phyloP scores from a whole-genome alignment of 169 alveolate genomes.

The Neospora caninum region DNA sequence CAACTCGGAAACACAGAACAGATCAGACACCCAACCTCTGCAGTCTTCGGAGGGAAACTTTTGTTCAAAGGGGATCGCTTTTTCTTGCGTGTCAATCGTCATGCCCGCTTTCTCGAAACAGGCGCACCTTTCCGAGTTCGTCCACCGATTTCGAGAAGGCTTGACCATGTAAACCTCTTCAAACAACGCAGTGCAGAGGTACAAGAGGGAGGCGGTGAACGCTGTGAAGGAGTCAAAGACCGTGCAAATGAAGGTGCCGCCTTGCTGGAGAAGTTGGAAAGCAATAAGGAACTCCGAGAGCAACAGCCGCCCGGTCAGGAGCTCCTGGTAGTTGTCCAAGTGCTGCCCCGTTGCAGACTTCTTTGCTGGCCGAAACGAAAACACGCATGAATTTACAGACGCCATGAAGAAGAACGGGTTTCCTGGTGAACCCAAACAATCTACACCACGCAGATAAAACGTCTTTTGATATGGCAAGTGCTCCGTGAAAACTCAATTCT shows the following conservation, averaged over 20 bases:
- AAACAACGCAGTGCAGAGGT: slow-evolving; percentile 16
- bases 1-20: too few species aligned
- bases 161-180: slow-evolving; percentile 37
- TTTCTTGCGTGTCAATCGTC: too few species aligned
- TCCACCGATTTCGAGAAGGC: slow-evolving; percentile 16
- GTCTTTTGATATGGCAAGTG: background rate
- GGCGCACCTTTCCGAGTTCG: slow-evolving; percentile 25
- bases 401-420: too few species aligned
- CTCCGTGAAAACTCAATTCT: background rate
- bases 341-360: slow-evolving; percentile 13
- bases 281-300: slow-evolving; percentile 33
- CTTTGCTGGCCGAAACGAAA: background rate
- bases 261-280: slow-evolving; percentile 25
- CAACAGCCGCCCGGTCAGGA: slow-evolving; percentile 44
- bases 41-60: too few species aligned
- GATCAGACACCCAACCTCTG: too few species aligned
- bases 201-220: slow-evolving; percentile 41
- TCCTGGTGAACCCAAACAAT: too few species aligned
- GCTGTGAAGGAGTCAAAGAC: slow-evolving; percentile 20
- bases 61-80: too few species aligned
- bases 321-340: slow-evolving; percentile 41
- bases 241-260: slow-evolving; percentile 15
- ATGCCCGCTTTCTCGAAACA: too few species aligned
- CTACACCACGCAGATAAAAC: background rate
- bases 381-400: background rate